Base-by-base conservation (phyloP, 768 basidiomycete species). In the Imleria badia region DNA sequence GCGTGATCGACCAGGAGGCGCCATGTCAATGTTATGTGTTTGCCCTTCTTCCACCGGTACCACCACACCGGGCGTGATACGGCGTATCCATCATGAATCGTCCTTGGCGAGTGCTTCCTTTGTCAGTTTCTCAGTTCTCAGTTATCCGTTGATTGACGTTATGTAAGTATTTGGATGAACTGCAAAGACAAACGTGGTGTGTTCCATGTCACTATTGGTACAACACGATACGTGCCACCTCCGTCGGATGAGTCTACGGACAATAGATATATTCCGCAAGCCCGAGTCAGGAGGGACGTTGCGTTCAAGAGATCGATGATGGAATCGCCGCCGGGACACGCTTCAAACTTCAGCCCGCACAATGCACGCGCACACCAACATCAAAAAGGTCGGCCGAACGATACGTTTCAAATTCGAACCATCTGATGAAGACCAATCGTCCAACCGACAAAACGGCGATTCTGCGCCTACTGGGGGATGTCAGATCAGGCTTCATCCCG, bases 351-450 rank as follows among this genome's bases (percentile, higher is more conserved):
- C 48, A 23, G 38, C n/a, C 17, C 1, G 42, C 29, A 40, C 22
- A 39, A 51, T 19, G 20, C 26, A 26, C 11, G 39, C 29, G 51
- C 51, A 39, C 15, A 8, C 31, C 29, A 9, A 15, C 9, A 34
- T 34, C 40, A 38, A 30, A 8, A 17, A n/a, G 2, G 45, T 31
- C 40, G 29, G 23, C 19, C 3, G n/a, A 47, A 52, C 26, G 3
- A 12, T n/a, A 13, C 15, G 39, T 54, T 38, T 52, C 38, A 38
- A 48, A 30, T 60, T 11, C 26, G 31, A 36, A 11, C 35, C 45
- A 62, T 33, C 43, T 57, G 46, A 56, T 58, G 43, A 48, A 12
- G 29, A 12, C 49, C 33, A n/a, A 22, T 36, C 26, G 38, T 26
- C 19, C 29, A 19, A 31, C 31, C 10, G 41, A 48, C 46, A 40